Evolutionary conservation across 2,329 filamentous ascomycete species (phyloP).

Genomic region (Aspergillus amoenus): DNA sequence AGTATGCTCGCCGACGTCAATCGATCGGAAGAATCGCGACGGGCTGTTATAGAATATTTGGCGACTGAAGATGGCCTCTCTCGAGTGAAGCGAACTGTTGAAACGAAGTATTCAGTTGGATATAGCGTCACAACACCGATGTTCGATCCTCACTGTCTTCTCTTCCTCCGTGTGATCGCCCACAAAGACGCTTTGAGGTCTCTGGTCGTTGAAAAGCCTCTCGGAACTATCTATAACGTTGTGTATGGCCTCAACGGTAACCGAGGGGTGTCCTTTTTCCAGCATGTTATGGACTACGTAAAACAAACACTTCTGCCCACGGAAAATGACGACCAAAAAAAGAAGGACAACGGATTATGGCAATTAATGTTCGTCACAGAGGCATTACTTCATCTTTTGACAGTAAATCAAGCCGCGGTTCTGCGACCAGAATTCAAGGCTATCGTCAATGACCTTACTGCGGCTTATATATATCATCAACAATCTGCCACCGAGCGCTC

Average conservation of each 20-base stretch:
- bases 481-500: no score
- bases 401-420: constrained; percentile 6
- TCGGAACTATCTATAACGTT: constrained; percentile 16
- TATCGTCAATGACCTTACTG: constrained; percentile 4
- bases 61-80: constrained; percentile 10
- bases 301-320: no score
- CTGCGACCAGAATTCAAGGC: constrained; percentile 2
- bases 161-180: constrained; percentile 12
- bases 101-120: constrained; percentile 4
- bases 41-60: background rate
- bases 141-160: constrained; percentile 14
- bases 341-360: background rate
- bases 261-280: constrained; percentile 5
- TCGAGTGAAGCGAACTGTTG: constrained; percentile 9
- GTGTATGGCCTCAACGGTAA: constrained; percentile 11
- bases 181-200: constrained; percentile 2
- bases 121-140: constrained; percentile 14
- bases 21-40: background rate
- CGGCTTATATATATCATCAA: no score
- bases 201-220: constrained; percentile 8
- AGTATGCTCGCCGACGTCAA: no score
- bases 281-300: background rate
- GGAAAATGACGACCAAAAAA: background rate
- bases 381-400: constrained; percentile 5
- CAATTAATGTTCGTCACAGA: constrained; percentile 3